Evolutionary conservation across 139 green algal species (phyloP).

Genomic region (Chlamydomonas schloesseri): DNA sequence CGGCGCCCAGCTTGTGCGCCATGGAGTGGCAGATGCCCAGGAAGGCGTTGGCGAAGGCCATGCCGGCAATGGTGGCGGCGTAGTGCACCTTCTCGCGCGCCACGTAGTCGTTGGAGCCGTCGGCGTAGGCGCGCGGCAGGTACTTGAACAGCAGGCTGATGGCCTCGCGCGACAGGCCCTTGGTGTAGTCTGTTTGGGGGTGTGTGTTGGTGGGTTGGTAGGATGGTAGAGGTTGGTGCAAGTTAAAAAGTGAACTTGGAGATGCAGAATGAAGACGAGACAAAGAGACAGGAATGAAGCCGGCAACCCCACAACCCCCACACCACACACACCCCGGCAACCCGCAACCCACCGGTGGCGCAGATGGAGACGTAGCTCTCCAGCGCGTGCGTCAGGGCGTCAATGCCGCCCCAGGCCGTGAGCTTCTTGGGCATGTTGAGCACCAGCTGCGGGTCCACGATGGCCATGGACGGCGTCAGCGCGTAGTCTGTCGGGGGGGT

Average conservation of each 20-base stretch:
- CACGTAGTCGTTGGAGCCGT: constrained; percentile 65
- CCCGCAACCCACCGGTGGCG: constrained; percentile 62
- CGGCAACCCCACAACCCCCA: neutral
- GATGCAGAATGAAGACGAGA: too few species aligned
- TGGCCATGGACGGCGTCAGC: constrained; percentile 68
- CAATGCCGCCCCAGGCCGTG: constrained; percentile 76
- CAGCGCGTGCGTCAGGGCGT: constrained; percentile 78
- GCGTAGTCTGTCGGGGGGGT: constrained; percentile 62
- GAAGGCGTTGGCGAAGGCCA: constrained; percentile 86
- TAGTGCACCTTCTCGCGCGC: constrained; percentile 80
- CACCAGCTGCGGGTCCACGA: constrained; percentile 63
- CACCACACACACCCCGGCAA: neutral
- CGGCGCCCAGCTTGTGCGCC: constrained; percentile 71
- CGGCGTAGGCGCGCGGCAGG: constrained; percentile 63
- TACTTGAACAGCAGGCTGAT: constrained; percentile 74
- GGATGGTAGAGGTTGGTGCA: neutral
- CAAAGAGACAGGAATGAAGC: too few species aligned
- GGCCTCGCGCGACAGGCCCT: constrained; percentile 69
- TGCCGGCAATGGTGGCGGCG: constrained; percentile 80
- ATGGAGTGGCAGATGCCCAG: constrained; percentile 83
- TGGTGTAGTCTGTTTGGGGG: constrained; percentile 66
- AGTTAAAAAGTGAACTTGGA: too few species aligned
- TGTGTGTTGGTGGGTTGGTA: too few species aligned
- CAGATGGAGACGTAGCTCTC: constrained; percentile 77
- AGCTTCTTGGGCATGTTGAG: constrained; percentile 73